These are phyloP conservation scores for Zygosaccharomyces sapae DNA, from an alignment of 1,139 yeast species.

Conservation along the genomic window DNA sequence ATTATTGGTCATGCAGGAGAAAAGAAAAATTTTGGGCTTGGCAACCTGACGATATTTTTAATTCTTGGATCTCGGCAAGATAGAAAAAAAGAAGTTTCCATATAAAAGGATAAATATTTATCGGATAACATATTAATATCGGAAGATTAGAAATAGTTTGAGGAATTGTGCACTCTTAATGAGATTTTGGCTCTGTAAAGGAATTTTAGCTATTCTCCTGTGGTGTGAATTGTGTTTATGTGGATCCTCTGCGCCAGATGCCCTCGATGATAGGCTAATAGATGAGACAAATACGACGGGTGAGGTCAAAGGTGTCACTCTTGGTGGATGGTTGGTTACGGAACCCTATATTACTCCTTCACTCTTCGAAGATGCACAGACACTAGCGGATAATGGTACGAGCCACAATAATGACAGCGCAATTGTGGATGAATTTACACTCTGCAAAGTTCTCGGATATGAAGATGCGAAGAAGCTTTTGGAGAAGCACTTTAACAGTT, in stretches of 20 bases:
- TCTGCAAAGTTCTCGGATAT: slow-evolving; percentile 46
- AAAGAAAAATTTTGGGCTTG: slow-evolving; percentile 3
- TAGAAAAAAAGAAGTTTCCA: neutral
- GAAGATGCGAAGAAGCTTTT: slow-evolving; percentile 43
- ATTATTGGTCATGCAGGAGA: neutral
- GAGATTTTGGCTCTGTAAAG: neutral
- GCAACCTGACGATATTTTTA: neutral
- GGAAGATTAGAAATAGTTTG: neutral
- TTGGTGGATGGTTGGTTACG: slow-evolving; percentile 65
- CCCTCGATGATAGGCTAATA: neutral
- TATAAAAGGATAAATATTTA: neutral
- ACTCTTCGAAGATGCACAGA: slow-evolving; percentile 36
- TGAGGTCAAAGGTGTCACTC: slow-evolving; percentile 46
- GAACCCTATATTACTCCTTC: slow-evolving; percentile 67
- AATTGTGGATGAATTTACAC: slow-evolving; percentile 59
- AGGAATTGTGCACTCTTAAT: neutral
- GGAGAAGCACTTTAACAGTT: slow-evolving; percentile 50
- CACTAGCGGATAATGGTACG: slow-evolving; percentile 6
- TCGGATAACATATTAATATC: neutral
- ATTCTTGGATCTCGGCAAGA: neutral
- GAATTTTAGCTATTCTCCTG: no score
- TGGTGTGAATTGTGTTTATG: neutral
- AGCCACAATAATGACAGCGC: slow-evolving; percentile 15
- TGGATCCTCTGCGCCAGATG: neutral
- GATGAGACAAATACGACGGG: neutral